Base-by-base conservation (phyloP, 2,329 filamentous ascomycete species). In the Myriosclerotinia duriaeana region DNA sequence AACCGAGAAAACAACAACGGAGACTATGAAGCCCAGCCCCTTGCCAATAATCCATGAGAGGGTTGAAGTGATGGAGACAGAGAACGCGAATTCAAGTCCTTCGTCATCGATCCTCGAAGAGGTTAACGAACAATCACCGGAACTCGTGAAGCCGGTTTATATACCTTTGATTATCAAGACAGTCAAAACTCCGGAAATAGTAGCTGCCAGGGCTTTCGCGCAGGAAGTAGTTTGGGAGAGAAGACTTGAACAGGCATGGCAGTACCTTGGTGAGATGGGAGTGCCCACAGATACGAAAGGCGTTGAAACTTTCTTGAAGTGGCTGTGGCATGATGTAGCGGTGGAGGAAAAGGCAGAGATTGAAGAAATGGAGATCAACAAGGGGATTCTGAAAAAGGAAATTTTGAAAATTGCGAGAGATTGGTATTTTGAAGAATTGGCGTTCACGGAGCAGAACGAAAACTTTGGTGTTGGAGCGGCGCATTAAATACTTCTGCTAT, bases 171-270 rank as follows among this genome's bases (percentile, higher is more conserved):
- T 48, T 36, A 9, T 46, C 17, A 59, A 61, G 17, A 30, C n/a
- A 3, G 26, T 44, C 9, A 46, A 46, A 3, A 30, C 40, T 44
- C 46, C 60, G 5, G 9, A 36, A 63, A 46, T 22, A 53, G 34
- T 67, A 59, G 20, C 22, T 2, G 68, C 68, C 8, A 70, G 48
- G 20, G 22, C 40, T 15, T 72, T 72, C 58, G 72, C 68, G 0
- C 44, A 66, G 5, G 66, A 69, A 0, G 64, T 64, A 7, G 65
- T 72, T 15, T 65, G 63, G 1, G 67, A 70, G 7, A 67, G 54
- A 48, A 67, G 72, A 26, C 44, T 74, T 12, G 52, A 70, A 64
- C 72, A 74, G 36, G 61, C 38, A 44, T 64, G 61, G 61, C 48
- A 64, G n/a, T 64, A 46, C 9, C 61, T 64, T 2, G 7, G 8